These are phyloP conservation scores for Sporisorium iseilematis-ciliati DNA, from an alignment of 1,284 basidiomycete genomes.

Conservation along the genomic window DNA sequence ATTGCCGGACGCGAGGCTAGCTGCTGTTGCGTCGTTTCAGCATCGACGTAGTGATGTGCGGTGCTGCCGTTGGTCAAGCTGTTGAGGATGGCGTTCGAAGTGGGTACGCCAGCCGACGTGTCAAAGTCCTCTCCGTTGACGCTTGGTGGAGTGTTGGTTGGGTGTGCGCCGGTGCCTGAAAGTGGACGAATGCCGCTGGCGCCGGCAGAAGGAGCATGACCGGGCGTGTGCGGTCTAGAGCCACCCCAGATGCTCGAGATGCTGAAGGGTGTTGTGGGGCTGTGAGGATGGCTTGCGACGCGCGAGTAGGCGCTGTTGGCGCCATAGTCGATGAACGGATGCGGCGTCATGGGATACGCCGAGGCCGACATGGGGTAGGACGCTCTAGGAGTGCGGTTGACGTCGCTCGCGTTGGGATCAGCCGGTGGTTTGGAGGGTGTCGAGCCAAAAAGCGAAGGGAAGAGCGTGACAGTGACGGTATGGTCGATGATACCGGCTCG, in stretches of 20 bases:
- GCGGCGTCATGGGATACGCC: slow-evolving; percentile 59
- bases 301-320: slow-evolving; percentile 47
- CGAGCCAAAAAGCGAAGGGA: slow-evolving; percentile 63
- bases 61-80: slow-evolving; percentile 27
- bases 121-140: slow-evolving; percentile 61
- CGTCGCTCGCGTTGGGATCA: slow-evolving; percentile 34
- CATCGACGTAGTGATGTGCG: slow-evolving; percentile 41
- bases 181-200: slow-evolving; percentile 46
- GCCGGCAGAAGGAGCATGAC: slow-evolving; percentile 16
- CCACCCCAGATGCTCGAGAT: slow-evolving; percentile 57
- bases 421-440: slow-evolving; percentile 16
- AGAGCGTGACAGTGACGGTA: slow-evolving; percentile 65
- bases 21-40: slow-evolving; percentile 45
- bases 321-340: slow-evolving; percentile 64
- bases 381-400: slow-evolving; percentile 42
- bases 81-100: slow-evolving; percentile 14
- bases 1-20: slow-evolving; percentile 49
- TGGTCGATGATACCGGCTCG: slow-evolving; percentile 70
- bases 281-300: slow-evolving; percentile 50
- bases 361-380: slow-evolving; percentile 35
- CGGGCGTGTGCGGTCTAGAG: slow-evolving; percentile 59
- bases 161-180: slow-evolving; percentile 29
- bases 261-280: slow-evolving; percentile 60
- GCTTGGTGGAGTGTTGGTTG: slow-evolving; percentile 52
- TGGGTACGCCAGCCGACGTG: not conserved